phyloP scores from a whole-genome alignment of 768 basidiomycete genomes.

The Boletales sp. region DNA sequence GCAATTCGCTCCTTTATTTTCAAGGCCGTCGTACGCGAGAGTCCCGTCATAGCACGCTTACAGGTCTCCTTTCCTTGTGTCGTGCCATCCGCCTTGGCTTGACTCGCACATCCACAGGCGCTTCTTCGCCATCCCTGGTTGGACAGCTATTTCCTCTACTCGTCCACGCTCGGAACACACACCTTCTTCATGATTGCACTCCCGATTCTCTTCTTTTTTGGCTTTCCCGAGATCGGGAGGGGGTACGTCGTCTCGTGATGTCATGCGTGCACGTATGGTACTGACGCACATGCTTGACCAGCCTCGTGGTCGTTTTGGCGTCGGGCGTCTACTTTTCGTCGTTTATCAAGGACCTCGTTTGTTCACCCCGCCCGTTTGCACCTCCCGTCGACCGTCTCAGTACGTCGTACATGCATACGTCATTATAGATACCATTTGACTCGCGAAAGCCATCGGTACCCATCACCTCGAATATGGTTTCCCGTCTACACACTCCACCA shows the following conservation, averaged over 20 bases:
- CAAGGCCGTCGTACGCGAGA: conserved; percentile 54
- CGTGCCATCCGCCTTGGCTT: conserved; percentile 1
- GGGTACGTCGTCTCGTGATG: conserved; percentile 48
- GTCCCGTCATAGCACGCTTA: conserved; percentile 55
- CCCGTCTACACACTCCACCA: conserved; percentile 93
- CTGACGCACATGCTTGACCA: conserved; percentile 22
- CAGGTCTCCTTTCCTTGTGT: conserved; percentile 49
- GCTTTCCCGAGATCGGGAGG: conserved; percentile 62
- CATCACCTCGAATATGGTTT: conserved; percentile 94
- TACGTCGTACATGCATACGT: conserved; percentile 35
- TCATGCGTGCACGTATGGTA: background rate
- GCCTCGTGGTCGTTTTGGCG: conserved; percentile 66
- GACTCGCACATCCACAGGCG: conserved; percentile 34
- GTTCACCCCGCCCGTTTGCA: conserved; percentile 84
- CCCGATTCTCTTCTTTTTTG: conserved; percentile 88
- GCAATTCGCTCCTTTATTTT: conserved; percentile 54
- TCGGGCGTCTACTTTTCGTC: conserved; percentile 86
- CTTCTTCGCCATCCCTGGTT: conserved; percentile 60
- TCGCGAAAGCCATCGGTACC: conserved; percentile 57
- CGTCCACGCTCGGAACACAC: conserved; percentile 77
- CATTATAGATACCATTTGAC: too few relatives aligned
- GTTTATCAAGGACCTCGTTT: conserved; percentile 84
- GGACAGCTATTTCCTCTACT: conserved; percentile 81
- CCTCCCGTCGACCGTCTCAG: conserved; percentile 91
- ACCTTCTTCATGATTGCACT: conserved; percentile 93